Percentiles rank a stretch among this genome's conserved stretches.
These are phyloP conservation scores for Nicotiana rustica DNA, from an alignment of 305 asterid genomes.

Conservation along the genomic window DNA sequence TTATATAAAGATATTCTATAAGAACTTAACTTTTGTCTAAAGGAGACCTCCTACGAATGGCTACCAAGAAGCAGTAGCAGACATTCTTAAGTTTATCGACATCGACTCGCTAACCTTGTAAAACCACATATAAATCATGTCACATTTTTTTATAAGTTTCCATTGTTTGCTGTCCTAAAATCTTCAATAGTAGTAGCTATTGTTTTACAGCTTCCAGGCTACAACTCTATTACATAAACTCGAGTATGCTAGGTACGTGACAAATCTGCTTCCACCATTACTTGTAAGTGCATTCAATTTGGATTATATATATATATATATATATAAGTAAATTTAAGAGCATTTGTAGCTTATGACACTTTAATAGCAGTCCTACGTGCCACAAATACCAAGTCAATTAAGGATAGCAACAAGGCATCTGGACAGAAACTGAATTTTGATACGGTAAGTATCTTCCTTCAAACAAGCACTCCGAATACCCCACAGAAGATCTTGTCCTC, in stretches of 20 bases:
- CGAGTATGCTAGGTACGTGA: no score
- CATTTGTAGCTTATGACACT: neutral
- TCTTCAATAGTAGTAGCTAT: neutral
- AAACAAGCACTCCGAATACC: neutral
- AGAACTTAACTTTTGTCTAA: neutral
- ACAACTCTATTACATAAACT: no score
- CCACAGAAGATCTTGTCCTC: neutral
- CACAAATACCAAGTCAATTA: neutral
- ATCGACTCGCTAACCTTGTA: neutral
- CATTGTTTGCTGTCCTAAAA: neutral
- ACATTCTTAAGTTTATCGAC: neutral
- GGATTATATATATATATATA: no score
- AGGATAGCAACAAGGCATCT: constrained; percentile 4
- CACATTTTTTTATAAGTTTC: no score
- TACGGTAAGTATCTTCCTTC: constrained; percentile 1
- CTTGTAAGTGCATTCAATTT: no score
- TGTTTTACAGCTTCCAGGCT: neutral
- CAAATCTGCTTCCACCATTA: no score
- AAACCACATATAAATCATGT: neutral
- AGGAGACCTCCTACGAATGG: neutral
- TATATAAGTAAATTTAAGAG: no score
- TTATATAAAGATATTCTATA: no score
- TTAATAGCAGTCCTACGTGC: neutral
- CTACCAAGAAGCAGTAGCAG: neutral
- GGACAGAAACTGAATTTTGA: neutral